These are phyloP conservation scores for Irpex lacteus DNA, from an alignment of 1,284 basidiomycete genomes.

Conservation along the genomic window DNA sequence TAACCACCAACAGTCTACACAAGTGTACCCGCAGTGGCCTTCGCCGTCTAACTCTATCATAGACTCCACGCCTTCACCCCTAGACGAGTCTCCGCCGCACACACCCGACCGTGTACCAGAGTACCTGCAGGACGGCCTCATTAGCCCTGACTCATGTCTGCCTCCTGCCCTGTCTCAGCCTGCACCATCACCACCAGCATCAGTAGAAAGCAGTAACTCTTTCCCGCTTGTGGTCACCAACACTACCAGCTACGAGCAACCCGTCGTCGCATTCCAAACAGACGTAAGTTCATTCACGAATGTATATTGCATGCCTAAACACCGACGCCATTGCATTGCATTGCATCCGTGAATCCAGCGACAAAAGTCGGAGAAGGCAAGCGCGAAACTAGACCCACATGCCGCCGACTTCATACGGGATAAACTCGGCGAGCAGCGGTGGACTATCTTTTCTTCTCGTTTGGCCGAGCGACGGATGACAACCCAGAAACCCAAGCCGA, in stretches of 20 bases:
- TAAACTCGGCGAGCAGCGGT: conserved; percentile 40
- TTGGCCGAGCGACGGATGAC: conserved; percentile 45
- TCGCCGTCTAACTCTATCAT: conserved; percentile 7
- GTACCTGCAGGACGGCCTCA: conserved; percentile 4
- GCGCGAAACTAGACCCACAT: conserved; percentile 34
- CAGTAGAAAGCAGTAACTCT: conserved; percentile 1
- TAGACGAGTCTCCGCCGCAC: conserved; percentile 18
- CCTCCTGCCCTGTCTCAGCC: background rate
- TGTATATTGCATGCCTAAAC: background rate
- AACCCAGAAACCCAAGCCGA: conserved; percentile 31
- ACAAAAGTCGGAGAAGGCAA: conserved; percentile 16
- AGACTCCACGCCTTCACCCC: conserved; percentile 21
- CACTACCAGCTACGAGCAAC: conserved; percentile 14
- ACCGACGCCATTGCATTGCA: background rate
- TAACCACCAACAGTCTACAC: background rate
- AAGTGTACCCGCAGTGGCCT: conserved; percentile 9
- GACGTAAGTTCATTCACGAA: conserved; percentile 6
- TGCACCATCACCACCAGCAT: conserved; percentile 1
- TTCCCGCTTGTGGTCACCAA: conserved; percentile 13
- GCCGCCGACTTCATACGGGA: conserved; percentile 44
- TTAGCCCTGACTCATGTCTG: background rate
- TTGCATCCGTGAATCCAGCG: conserved; percentile 2
- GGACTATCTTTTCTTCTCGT: conserved; percentile 44
- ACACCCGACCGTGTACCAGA: conserved; percentile 14
- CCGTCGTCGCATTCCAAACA: conserved; percentile 14